Percentiles rank a stretch among this genome's conserved stretches.
Conservation (phyloP, 371 early-diverging fungal species). For the Blastocladiella emersonii region DNA sequence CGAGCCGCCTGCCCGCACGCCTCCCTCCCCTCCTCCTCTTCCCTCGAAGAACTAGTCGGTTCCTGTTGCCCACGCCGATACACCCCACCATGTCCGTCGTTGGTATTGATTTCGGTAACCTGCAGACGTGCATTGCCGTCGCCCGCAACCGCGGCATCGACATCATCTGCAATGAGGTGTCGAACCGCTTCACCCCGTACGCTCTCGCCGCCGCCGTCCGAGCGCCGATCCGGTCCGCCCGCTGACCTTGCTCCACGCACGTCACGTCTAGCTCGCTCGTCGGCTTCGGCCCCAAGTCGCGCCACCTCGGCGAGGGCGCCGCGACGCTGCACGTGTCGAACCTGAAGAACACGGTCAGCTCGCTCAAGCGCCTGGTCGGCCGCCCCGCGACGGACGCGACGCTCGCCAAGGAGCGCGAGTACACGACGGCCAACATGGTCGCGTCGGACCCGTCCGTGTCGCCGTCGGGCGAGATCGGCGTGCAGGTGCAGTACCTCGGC, state of each 20-base stretch:
- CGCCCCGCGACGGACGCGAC: conserved; percentile 79
- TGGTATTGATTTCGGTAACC: conserved; percentile 94
- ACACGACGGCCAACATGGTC: conserved; percentile 63
- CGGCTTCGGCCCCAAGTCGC: conserved; percentile 86
- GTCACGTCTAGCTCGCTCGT: conserved; percentile 52
- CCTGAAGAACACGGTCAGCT: conserved; percentile 88
- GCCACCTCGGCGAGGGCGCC: conserved; percentile 89
- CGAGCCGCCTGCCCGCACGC: no score
- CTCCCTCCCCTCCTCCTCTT: no score
- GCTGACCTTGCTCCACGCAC: not conserved
- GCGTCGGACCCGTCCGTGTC: conserved; percentile 47
- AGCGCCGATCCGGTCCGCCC: no score
- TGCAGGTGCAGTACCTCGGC: conserved; percentile 60
- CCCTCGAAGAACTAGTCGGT: no score
- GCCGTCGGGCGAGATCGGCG: conserved; percentile 46
- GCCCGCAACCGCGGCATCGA: conserved; percentile 96
- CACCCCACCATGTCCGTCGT: conserved; percentile 28
- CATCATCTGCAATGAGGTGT: conserved; percentile 91
- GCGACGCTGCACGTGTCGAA: conserved; percentile 89
- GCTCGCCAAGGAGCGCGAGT: conserved; percentile 63
- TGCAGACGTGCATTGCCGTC: conserved; percentile 89
- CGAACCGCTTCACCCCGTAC: conserved; percentile 91
- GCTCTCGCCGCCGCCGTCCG: conserved; percentile 9
- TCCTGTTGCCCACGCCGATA: not conserved
- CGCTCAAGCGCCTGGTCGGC: conserved; percentile 87